Percentiles rank a stretch among this genome's conserved stretches.
Conservation (phyloP, 495 filamentous ascomycete genomes). For the Neurospora sp. region DNA sequence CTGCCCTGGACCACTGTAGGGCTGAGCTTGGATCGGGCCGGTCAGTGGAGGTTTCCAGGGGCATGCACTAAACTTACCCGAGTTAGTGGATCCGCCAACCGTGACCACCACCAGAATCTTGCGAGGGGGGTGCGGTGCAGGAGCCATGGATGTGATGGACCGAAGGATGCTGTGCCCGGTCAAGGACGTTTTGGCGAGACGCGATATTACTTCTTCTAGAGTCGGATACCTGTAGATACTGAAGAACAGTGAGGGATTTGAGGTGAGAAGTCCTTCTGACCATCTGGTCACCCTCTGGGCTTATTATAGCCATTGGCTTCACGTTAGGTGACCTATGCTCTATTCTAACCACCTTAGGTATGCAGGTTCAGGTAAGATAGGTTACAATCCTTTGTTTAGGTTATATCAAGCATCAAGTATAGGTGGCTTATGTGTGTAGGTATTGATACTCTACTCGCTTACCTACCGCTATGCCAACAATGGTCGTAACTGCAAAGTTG, state of each 20-base stretch:
- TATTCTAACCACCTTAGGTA: background rate
- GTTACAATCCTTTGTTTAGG: background rate
- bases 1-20: background rate
- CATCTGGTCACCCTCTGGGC: background rate
- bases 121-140: background rate
- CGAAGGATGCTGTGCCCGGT: background rate
- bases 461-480: background rate
- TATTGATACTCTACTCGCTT: background rate
- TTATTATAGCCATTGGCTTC: background rate
- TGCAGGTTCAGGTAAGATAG: background rate
- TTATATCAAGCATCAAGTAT: too few relatives aligned
- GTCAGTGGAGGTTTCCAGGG: background rate
- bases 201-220: background rate
- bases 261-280: background rate
- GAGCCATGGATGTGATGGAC: background rate
- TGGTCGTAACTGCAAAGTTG: background rate
- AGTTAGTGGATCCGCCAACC: background rate
- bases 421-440: background rate
- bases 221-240: background rate
- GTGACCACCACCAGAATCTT: background rate
- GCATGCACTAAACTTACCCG: background rate
- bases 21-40: background rate
- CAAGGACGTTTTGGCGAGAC: background rate
- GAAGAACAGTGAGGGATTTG: background rate
- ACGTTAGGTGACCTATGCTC: background rate